These are phyloP conservation scores for Lactifluus volemus DNA, from an alignment of 768 basidiomycete species.

Conservation along the genomic window DNA sequence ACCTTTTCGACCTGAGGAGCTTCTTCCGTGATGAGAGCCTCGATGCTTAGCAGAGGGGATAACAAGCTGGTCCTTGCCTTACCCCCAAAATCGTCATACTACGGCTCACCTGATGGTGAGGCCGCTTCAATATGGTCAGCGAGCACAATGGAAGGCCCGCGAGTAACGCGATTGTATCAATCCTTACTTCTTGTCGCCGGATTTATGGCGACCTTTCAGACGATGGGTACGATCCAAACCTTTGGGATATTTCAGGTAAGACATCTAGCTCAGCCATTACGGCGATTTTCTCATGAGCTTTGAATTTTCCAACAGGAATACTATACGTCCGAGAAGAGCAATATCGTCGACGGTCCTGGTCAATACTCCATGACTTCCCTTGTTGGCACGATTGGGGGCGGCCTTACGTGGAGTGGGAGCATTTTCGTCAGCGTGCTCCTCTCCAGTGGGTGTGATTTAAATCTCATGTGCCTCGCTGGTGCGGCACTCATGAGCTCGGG, in stretches of 20 bases:
- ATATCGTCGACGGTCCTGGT: conserved; percentile 29
- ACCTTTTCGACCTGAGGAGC: not conserved
- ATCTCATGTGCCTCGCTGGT: conserved; percentile 31
- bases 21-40: not conserved
- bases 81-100: not conserved
- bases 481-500: conserved; percentile 36
- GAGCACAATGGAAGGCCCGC: not conserved
- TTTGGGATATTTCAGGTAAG: conserved; percentile 37
- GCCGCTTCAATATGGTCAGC: not conserved
- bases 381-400: conserved; percentile 36
- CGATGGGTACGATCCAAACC: conserved; percentile 36
- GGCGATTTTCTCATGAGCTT: not conserved
- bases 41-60: not conserved
- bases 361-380: conserved; percentile 36
- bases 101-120: not conserved
- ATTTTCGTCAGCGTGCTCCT: conserved; percentile 37
- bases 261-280: not conserved
- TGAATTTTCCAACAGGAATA: conserved; percentile 28
- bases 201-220: conserved; percentile 38
- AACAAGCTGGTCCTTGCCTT: not conserved
- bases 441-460: conserved; percentile 27
- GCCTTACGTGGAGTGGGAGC: conserved; percentile 39
- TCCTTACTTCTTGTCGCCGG: conserved; percentile 31
- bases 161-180: conserved; percentile 31
- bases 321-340: conserved; percentile 33